Evolutionary conservation across 495 filamentous ascomycete genomes (phyloP).

Genomic region (Daldinia grandis): DNA sequence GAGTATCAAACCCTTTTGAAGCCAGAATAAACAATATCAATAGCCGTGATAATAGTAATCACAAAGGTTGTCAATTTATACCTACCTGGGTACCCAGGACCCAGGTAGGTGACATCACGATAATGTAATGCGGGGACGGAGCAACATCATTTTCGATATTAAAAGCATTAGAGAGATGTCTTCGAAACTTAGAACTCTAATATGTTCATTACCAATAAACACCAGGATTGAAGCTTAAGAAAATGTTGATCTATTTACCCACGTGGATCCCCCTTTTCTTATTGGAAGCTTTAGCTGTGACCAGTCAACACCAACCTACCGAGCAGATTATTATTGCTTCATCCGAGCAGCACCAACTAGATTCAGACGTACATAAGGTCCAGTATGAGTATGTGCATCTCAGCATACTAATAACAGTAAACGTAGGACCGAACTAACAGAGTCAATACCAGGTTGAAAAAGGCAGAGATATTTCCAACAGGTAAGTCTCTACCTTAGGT

Average conservation of each 20-base stretch:
- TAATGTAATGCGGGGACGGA: conserved; percentile 25
- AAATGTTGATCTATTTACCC: not conserved
- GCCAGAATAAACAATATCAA: too few relatives aligned
- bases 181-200: not conserved
- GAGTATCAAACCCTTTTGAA: too few relatives aligned
- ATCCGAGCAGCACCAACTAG: not conserved
- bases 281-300: not conserved
- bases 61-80: conserved; percentile 6
- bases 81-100: not conserved
- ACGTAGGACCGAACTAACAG: not conserved
- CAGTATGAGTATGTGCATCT: conserved; percentile 22
- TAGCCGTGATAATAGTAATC: not conserved
- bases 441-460: conserved; percentile 55
- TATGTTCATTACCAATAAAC: not conserved
- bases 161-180: not conserved
- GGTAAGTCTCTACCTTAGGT: conserved; percentile 49
- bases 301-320: not conserved
- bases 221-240: not conserved
- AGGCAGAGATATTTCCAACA: conserved; percentile 69
- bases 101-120: conserved; percentile 35
- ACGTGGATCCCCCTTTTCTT: conserved; percentile 12
- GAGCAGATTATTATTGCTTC: conserved; percentile 16
- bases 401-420: not conserved
- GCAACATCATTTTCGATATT: not conserved
- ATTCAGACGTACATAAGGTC: conserved; percentile 26